Base-by-base conservation (phyloP, 306 rosid species). In the Boehmeria nivea region DNA sequence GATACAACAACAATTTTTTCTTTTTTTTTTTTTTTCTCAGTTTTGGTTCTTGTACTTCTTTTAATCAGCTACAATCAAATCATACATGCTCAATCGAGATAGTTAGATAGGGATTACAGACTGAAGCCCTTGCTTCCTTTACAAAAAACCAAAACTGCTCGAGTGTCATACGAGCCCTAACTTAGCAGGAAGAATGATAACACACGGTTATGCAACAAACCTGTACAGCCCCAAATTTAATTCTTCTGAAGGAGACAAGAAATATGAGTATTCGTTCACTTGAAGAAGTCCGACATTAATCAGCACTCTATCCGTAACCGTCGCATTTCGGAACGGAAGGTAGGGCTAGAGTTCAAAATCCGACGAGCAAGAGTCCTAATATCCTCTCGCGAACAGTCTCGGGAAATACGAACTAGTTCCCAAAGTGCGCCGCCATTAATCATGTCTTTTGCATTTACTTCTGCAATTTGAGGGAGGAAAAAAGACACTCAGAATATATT, bases 361-460 rank as follows among this genome's bases (percentile, higher is more conserved):
- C 77, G 79, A 61, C 72, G 89, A 57, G 99, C 99, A 62, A 93
- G 99, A 63, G 61, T 87, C 57, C 89, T 57, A 53, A 93, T 93
- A 77, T 93, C 96, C 72, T 93, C 96, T 39, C 99, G 78, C 7
- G 96, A 81, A 72, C 99, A 93, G 60, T 87, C 99, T n/a, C 85
- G 72, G 4, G 99, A 93, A 60, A 93, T 93, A 20, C 95, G 91
- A 57, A 93, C 94, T 13, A 93, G 80, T 76, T 93, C 99, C 99
- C 96, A 87, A 18, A 93, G 95, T 54, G 96, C 99, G 60, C 99
- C 99, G 19, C 99, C 96, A 64, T 84, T 77, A 15, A 93, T 83
- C 95, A 93, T 73, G 78, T 93, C 99, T 64, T 79, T 87, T 17
- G 96, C 89, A 85, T 87, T 93, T 43, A 83, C 87, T 70, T 91